A percentile compares a stretch with the other conserved stretches of the same genome.
phyloP scores from a whole-genome alignment of 2,329 filamentous ascomycete genomes.

The Diaporthe aspalathi region DNA sequence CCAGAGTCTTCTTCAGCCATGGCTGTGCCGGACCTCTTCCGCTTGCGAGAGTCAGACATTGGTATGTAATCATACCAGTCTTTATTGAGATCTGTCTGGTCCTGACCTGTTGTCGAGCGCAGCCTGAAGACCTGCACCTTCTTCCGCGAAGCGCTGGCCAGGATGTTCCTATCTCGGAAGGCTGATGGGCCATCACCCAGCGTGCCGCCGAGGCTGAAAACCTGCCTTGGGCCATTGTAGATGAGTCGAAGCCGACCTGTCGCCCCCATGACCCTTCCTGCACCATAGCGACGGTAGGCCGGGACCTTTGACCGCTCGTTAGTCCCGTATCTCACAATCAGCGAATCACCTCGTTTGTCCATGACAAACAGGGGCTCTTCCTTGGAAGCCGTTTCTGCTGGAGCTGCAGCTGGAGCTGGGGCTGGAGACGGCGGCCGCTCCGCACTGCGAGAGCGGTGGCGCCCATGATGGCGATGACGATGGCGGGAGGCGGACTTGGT shows the following conservation, averaged over 20 bases:
- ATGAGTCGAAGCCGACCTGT: conserved; percentile 72
- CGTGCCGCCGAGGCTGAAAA: conserved; percentile 58
- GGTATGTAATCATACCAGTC: conserved; percentile 59
- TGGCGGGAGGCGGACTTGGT: conserved; percentile 27
- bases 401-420: neutral
- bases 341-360: conserved; percentile 81
- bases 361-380: conserved; percentile 62
- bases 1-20: conserved; percentile 50
- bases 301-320: conserved; percentile 80
- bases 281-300: conserved; percentile 74
- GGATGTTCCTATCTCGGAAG: conserved; percentile 60
- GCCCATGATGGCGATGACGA: conserved; percentile 31
- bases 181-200: conserved; percentile 55
- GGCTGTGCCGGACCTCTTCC: conserved; percentile 45
- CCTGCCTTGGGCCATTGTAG: conserved; percentile 68
- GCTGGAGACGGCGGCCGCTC: conserved; percentile 16
- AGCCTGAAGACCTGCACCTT: conserved; percentile 56
- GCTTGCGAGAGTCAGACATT: conserved; percentile 56
- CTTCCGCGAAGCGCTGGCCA: conserved; percentile 55
- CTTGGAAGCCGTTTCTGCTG: neutral
- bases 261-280: conserved; percentile 78
- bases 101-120: conserved; percentile 40
- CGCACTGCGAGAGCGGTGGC: conserved; percentile 34
- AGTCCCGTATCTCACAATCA: conserved; percentile 80
- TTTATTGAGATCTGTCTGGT: conserved; percentile 6